phyloP scores from a whole-genome alignment of 73 alveolate genomes.

The Paramecium octaurelia region DNA sequence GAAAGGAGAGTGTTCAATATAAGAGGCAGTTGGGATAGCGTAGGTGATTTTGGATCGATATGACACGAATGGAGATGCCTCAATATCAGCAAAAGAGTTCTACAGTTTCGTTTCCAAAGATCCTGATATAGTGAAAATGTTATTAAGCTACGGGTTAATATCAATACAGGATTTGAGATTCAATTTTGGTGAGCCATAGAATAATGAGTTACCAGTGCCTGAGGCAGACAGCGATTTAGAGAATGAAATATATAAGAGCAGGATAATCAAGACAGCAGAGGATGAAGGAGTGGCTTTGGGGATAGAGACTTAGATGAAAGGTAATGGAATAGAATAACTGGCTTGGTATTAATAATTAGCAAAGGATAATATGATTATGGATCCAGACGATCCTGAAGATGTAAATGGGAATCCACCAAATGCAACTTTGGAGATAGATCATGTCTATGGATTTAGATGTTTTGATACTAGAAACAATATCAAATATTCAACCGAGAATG shows the following conservation, averaged over 20 bases:
- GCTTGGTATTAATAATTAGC: slow-evolving; percentile 48
- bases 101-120: slow-evolving; percentile 84
- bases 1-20: slow-evolving; percentile 74
- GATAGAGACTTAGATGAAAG: slow-evolving; percentile 65
- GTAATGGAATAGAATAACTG: slow-evolving; percentile 55
- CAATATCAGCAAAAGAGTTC: slow-evolving; percentile 85
- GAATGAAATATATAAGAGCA: slow-evolving; percentile 57
- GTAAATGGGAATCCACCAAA: slow-evolving; percentile 94
- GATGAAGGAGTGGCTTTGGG: slow-evolving; percentile 53
- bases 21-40: slow-evolving; percentile 81
- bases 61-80: slow-evolving; percentile 90
- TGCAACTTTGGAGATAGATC: slow-evolving; percentile 90
- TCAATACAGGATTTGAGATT: slow-evolving; percentile 73
- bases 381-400: slow-evolving; percentile 58
- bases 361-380: slow-evolving; percentile 72
- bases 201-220: slow-evolving; percentile 25
- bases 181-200: slow-evolving; percentile 66
- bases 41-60: slow-evolving; percentile 84
- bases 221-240: slow-evolving; percentile 80
- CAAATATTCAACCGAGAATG: slow-evolving; percentile 69
- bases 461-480: slow-evolving; percentile 96
- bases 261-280: not conserved
- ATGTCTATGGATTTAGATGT: slow-evolving; percentile 97
- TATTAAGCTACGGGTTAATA: slow-evolving; percentile 69
- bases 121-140: slow-evolving; percentile 79